Percentiles rank a stretch among this genome's conserved stretches.
Evolutionary conservation across 2,329 filamentous ascomycete genomes (phyloP).

Genomic region (Alternaria alternata): DNA sequence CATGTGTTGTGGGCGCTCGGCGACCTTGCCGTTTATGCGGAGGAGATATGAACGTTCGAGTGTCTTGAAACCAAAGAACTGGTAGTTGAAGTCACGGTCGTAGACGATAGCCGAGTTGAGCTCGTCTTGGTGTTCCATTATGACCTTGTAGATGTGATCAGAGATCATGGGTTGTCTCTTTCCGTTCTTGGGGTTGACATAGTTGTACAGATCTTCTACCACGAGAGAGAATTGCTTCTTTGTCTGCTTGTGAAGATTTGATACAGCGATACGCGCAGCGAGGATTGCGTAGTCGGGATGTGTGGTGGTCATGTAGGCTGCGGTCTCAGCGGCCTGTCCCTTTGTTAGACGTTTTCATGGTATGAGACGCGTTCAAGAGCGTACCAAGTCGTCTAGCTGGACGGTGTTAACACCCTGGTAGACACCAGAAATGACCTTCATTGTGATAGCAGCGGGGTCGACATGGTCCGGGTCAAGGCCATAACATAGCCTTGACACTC

Average conservation of each 20-base stretch:
- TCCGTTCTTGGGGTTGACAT: constrained; percentile 92
- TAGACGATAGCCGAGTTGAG: constrained; percentile 99
- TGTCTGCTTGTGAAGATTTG: constrained; percentile 99
- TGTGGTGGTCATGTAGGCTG: constrained; percentile 99
- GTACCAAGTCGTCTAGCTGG: constrained; percentile 94
- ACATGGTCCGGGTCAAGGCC: constrained; percentile 95
- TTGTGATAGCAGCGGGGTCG: constrained; percentile 96
- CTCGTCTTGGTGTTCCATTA: constrained; percentile 96
- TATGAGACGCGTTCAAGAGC: constrained; percentile 45
- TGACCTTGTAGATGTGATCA: constrained; percentile 84
- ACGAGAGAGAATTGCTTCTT: constrained; percentile 99
- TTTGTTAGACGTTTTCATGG: constrained; percentile 23
- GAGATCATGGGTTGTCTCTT: constrained; percentile 93
- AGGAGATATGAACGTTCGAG: constrained; percentile 97
- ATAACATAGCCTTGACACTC: constrained; percentile 97
- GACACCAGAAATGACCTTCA: constrained; percentile 99
- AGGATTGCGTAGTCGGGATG: constrained; percentile 99
- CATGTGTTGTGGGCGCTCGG: constrained; percentile 98
- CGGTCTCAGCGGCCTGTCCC: constrained; percentile 90
- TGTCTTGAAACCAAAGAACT: constrained; percentile 99
- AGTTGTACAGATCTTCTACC: constrained; percentile 91
- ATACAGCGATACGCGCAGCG: constrained; percentile 96
- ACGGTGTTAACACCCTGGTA: constrained; percentile 98
- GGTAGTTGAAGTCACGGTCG: constrained; percentile 99
- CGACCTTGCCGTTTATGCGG: constrained; percentile 93